These are phyloP conservation scores for Ophiosphaerella korrae DNA, from an alignment of 2,329 filamentous ascomycete genomes.

Conservation along the genomic window DNA sequence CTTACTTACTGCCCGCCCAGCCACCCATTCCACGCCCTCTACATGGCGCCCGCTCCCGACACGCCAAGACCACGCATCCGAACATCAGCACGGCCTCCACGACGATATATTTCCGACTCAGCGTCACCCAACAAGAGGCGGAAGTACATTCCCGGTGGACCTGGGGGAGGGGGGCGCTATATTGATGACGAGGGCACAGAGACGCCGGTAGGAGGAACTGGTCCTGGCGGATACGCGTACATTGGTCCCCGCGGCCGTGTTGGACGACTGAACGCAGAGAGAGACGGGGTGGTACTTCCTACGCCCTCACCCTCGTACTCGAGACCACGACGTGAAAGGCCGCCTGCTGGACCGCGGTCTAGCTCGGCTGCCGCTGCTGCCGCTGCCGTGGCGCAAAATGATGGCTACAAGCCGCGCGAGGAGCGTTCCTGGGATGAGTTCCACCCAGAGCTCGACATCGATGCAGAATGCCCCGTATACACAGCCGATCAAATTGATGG, in stretches of 20 bases:
- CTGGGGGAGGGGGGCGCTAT: slow-evolving; percentile 84
- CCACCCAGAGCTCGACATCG: slow-evolving; percentile 91
- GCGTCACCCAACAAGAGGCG: slow-evolving; percentile 53
- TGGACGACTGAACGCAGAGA: slow-evolving; percentile 56
- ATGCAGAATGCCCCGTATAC: slow-evolving; percentile 77
- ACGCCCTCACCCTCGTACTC: slow-evolving; percentile 54
- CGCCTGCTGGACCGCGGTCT: slow-evolving; percentile 68
- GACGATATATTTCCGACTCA: slow-evolving; percentile 44
- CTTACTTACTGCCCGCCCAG: slow-evolving; percentile 32
- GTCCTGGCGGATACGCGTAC: slow-evolving; percentile 57
- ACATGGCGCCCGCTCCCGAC: slow-evolving; percentile 44
- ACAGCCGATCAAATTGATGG: slow-evolving; percentile 86
- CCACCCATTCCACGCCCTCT: slow-evolving; percentile 31
- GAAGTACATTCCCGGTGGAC: slow-evolving; percentile 81
- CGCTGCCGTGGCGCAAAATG: slow-evolving; percentile 84
- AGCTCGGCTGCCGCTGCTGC: slow-evolving; percentile 88
- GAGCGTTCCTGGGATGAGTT: slow-evolving; percentile 98
- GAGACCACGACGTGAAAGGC: slow-evolving; percentile 46
- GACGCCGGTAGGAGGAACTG: slow-evolving; percentile 58
- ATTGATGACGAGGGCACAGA: slow-evolving; percentile 73
- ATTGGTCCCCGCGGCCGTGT: slow-evolving; percentile 60
- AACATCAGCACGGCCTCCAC: slow-evolving; percentile 39
- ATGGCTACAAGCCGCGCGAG: slow-evolving; percentile 96
- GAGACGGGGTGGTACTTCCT: slow-evolving; percentile 47
- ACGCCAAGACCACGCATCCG: slow-evolving; percentile 46